Base-by-base conservation (phyloP, 345 rosid species). In the Turritis glabra region DNA sequence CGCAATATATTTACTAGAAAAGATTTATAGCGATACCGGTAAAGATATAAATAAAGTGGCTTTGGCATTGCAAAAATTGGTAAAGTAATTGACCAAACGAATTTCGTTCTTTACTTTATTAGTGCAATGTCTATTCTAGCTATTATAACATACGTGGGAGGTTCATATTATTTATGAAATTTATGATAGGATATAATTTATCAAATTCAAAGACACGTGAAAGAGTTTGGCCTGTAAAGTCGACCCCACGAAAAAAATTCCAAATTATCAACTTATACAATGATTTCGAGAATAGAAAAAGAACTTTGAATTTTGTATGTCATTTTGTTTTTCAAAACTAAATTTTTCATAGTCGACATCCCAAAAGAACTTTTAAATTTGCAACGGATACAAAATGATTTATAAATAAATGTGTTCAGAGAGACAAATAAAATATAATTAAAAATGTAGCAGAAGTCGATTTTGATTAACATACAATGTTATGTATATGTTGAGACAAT, bases 131-230 rank as follows among this genome's bases (percentile, higher is more conserved):
- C 74, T 53, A 69, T 75, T 59, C n/a, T 64, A 55, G 47, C 22
- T 73, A n/a, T 40, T 73, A 43, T 64, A 32, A 29, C 22, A 64
- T 54, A 64, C 77, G 71, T 76, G 57, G 56, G 44, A 60, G 74
- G 64, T 60, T 53, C 69, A 52, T 43, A 52, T 48, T 37, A 15
- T 67, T 38, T 59, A 27, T 60, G 30, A 38, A 44, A 46, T 22
- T 55, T 65, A 1, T 2, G 32, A 65, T 55, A 43, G n/a, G 2
- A 19, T 59, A 59, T 21, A 12, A 32, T 51, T 60, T 67, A 47
- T 67, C 37, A 59, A 27, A 38, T 67, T 75, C 74, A 75, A 59
- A 75, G 68, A 75, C 79, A 75, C 79, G 79, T 75, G 74, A 68
- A 59, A 51, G 61, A 59, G 47, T 59, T 67, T 67, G 55, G 79